Evolutionary conservation across 2,329 filamentous ascomycete species (phyloP), one percentile per base, ranked within the genome.

Genomic region (Parastagonospora nodorum): DNA sequence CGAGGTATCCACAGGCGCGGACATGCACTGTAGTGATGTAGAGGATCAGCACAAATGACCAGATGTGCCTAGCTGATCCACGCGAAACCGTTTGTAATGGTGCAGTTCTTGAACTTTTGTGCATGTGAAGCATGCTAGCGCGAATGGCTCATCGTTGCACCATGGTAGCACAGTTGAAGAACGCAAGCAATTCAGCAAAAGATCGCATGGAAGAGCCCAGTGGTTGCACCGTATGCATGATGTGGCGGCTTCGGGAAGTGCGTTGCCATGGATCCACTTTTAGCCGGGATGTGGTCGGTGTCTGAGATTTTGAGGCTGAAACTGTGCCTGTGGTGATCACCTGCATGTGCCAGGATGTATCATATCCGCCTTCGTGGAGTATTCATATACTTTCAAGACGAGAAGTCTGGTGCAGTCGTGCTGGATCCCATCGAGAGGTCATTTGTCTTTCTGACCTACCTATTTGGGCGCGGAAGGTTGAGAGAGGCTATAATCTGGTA

Each of bases 251-350:
- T 51, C 51, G 48, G 53, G 45, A 19, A 35, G 38, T 32, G 36
- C 39, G 36, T 29, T 35, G 12, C 37, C 37, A 33, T 38, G 5
- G 37, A 37, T 46, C 45, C 43, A 43, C 30, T 45, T 52, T 57
- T 59, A 58, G 49, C 53, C 42, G 45, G 51, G 45, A 37, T 48
- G 15, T 39, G 48, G 48, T 50, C 41, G 45, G 53, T 59, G 63
- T 66, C 52, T 60, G 59, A 64, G 60, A 44, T 53, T 50, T 38
- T 48, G 40, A 58, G 59, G 56, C 63, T 66, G 63, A 66, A 66
- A 66, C 63, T 19, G 45, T 48, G 50, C 28, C 50, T 27, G 19
- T 48, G 38, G 36, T 48, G 45, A 39, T 48, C 28, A 40, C 29
- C 12, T 28, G 19, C 19, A 24, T 24, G 19, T 24, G 19, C 19